Evolutionary conservation across 2,329 filamentous ascomycete genomes (phyloP).

Genomic region (Achaetomium macrosporum): DNA sequence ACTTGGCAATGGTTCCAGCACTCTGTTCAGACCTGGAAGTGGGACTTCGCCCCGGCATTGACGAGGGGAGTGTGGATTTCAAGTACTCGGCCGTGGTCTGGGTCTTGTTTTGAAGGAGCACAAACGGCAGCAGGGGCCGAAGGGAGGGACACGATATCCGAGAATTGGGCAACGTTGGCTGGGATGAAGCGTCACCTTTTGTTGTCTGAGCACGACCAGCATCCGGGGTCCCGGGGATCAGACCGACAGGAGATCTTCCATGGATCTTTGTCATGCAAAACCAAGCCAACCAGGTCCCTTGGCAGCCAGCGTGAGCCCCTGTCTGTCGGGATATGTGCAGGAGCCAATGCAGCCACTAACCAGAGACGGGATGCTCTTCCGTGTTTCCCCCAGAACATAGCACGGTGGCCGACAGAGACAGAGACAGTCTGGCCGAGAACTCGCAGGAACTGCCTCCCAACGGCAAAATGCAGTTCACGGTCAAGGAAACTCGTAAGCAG

Average conservation of each 20-base stretch:
- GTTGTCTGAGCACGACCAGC: slow-evolving; percentile 2
- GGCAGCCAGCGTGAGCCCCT: background rate
- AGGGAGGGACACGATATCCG: slow-evolving; percentile 10
- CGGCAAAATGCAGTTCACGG: slow-evolving; percentile 4
- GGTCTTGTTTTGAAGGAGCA: background rate
- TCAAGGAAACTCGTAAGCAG: too few species aligned
- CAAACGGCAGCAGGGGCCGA: slow-evolving; percentile 5
- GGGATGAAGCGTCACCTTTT: slow-evolving; percentile 14
- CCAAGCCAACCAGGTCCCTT: slow-evolving; percentile 3
- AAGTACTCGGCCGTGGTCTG: slow-evolving; percentile 16
- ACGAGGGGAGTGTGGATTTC: slow-evolving; percentile 16
- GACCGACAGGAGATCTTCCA: slow-evolving; percentile 9
- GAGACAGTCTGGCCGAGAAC: background rate
- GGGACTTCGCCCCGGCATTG: slow-evolving; percentile 5
- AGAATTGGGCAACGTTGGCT: slow-evolving; percentile 9
- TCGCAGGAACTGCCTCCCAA: background rate
- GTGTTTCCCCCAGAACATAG: background rate
- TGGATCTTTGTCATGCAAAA: slow-evolving; percentile 15
- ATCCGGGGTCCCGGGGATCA: slow-evolving; percentile 7
- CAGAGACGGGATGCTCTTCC: slow-evolving; percentile 6
- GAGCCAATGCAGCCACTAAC: slow-evolving; percentile 3
- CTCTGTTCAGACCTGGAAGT: slow-evolving; percentile 1
- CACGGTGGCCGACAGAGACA: background rate
- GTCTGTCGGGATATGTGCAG: background rate
- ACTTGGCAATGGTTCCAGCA: slow-evolving; percentile 1